phyloP scores from a whole-genome alignment of 2,329 filamentous ascomycete species.

The Calonectria pseudoturangicola region DNA sequence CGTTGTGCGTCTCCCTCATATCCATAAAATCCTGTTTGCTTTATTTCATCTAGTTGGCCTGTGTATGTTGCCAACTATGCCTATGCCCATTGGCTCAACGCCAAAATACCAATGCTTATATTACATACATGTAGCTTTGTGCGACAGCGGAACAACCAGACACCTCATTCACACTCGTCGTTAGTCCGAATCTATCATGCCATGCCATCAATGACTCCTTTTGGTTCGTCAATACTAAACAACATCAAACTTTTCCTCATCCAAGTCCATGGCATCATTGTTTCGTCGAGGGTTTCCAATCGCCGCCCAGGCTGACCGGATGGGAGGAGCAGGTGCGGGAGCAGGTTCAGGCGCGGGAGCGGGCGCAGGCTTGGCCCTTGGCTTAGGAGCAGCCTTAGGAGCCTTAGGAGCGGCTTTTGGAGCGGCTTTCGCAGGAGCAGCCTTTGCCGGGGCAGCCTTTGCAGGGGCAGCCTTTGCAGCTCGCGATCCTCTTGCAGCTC shows the following conservation, averaged over 20 bases:
- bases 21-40: background rate
- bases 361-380: background rate
- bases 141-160: background rate
- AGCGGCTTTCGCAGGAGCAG: constrained; percentile 10
- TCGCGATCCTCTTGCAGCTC: constrained; percentile 22
- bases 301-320: constrained; percentile 59
- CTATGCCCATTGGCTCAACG: background rate
- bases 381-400: constrained; percentile 5
- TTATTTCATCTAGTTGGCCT: constrained; percentile 1
- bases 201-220: constrained; percentile 5
- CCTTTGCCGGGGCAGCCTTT: constrained; percentile 14
- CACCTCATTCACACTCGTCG: background rate
- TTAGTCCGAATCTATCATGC: constrained; percentile 41
- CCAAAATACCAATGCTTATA: constrained; percentile 18
- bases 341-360: constrained; percentile 1
- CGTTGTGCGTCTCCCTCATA: too few relatives aligned
- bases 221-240: constrained; percentile 38
- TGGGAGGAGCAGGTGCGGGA: constrained; percentile 33
- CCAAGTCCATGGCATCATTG: constrained; percentile 57
- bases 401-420: background rate
- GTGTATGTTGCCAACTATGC: background rate
- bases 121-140: constrained; percentile 21
- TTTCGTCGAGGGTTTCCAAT: constrained; percentile 51
- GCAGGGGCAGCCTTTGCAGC: constrained; percentile 23
- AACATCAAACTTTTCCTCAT: constrained; percentile 59